Evolutionary conservation across 768 basidiomycete genomes (phyloP).

Genomic region (Lepiota brunneoincarnata): DNA sequence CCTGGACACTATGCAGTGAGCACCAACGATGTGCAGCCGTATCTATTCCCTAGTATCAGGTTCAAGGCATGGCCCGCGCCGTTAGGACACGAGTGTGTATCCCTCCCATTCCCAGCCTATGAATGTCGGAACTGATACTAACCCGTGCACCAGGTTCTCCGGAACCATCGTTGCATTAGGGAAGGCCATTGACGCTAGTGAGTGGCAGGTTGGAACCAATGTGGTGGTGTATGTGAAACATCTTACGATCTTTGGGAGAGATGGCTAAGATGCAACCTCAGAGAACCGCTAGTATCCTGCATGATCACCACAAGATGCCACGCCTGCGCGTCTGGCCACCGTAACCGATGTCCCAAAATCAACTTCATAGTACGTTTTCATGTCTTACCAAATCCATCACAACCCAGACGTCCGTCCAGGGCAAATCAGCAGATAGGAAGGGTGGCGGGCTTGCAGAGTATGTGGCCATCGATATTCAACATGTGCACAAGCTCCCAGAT

Average conservation of each 20-base stretch:
- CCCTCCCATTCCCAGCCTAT: neutral
- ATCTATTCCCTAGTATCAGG: neutral
- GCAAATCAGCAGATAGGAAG: constrained; percentile 26
- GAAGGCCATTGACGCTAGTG: constrained; percentile 24
- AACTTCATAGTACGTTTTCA: constrained; percentile 33
- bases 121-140: neutral
- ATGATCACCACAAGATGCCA: constrained; percentile 29
- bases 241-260: neutral
- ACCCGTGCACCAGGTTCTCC: constrained; percentile 24
- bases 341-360: constrained; percentile 30
- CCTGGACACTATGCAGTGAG: neutral
- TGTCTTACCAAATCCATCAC: neutral
- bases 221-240: constrained; percentile 27
- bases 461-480: constrained; percentile 30
- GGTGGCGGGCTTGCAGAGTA: constrained; percentile 47
- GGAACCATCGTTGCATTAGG: constrained; percentile 34
- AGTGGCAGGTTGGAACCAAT: constrained; percentile 32
- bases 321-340: constrained; percentile 28
- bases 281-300: constrained; percentile 43
- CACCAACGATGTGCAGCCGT: constrained; percentile 3
- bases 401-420: constrained; percentile 21
- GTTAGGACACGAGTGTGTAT: constrained; percentile 3
- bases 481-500: constrained; percentile 37
- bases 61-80: constrained; percentile 8
- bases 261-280: constrained; percentile 15